Evolutionary conservation across 768 basidiomycete genomes (phyloP).

Genomic region (Lactifluus subvellereus): DNA sequence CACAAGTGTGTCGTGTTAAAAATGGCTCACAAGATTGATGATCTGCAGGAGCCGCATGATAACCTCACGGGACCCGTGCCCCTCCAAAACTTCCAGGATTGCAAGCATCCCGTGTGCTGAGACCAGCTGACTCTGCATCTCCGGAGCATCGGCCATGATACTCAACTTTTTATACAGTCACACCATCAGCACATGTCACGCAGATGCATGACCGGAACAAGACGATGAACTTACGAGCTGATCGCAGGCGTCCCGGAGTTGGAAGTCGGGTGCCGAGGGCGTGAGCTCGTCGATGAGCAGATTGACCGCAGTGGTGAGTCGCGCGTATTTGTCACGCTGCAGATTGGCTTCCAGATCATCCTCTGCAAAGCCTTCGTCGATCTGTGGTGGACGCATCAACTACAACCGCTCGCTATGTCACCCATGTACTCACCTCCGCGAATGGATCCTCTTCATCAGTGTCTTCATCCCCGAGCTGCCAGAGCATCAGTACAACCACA

Average conservation of each 20-base stretch:
- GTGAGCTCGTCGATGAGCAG: conserved; percentile 84
- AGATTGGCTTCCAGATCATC: conserved; percentile 90
- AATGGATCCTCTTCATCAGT: conserved; percentile 95
- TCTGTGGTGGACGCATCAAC: conserved; percentile 39
- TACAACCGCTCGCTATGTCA: not conserved
- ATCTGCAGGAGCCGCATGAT: conserved; percentile 81
- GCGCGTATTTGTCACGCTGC: conserved; percentile 88
- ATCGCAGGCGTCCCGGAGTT: conserved; percentile 78
- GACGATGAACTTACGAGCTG: conserved; percentile 57
- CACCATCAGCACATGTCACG: not conserved
- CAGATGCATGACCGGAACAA: not conserved
- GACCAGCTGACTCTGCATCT: conserved; percentile 84
- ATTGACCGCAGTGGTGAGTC: conserved; percentile 74
- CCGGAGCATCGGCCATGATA: conserved; percentile 73
- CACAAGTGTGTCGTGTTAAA: not conserved
- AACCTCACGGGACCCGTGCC: conserved; percentile 79
- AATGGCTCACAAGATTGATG: conserved; percentile 67
- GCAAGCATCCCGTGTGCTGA: conserved; percentile 93
- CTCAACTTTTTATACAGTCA: conserved; percentile 44
- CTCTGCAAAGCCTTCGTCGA: conserved; percentile 89
- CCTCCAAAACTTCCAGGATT: conserved; percentile 88
- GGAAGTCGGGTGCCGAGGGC: conserved; percentile 74
- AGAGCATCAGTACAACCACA: conserved; percentile 10
- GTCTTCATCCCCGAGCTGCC: conserved; percentile 72
- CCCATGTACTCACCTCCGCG: conserved; percentile 56